Conservation (phyloP, 805 yeast genomes). For the Nakazawaea ernobii region DNA sequence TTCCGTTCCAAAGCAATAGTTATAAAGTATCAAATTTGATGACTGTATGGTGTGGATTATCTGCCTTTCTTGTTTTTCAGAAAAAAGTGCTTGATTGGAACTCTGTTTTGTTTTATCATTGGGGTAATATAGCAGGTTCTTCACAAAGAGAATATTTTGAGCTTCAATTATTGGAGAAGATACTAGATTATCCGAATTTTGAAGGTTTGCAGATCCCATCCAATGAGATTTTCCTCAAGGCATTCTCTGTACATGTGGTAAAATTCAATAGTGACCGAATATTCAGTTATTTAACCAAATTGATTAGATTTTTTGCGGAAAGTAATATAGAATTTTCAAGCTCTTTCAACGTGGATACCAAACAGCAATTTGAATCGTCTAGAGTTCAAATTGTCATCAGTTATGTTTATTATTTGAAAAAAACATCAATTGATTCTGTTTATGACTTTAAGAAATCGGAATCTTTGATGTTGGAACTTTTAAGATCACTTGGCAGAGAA, state of each 20-base stretch:
- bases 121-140: slow-evolving; percentile 4
- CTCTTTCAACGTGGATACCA: neutral
- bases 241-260: slow-evolving; percentile 2
- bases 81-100: slow-evolving; percentile 4
- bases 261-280: neutral
- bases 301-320: neutral
- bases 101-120: slow-evolving; percentile 3
- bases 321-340: neutral
- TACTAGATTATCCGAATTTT: neutral
- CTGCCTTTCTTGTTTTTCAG: neutral
- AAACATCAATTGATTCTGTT: neutral
- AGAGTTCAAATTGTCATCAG: slow-evolving; percentile 7
- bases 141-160: slow-evolving; percentile 9
- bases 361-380: neutral
- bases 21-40: neutral
- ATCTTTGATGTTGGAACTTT: neutral
- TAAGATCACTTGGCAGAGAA: slow-evolving; percentile 4
- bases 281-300: neutral
- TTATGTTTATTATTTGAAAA: slow-evolving; percentile 5
- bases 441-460: neutral
- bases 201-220: neutral
- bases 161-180: neutral
- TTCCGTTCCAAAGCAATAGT: neutral
- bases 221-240: neutral
- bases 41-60: slow-evolving; percentile 2